Base-by-base conservation (phyloP, 2,329 filamentous ascomycete species). In the Verticillium nubilum region DNA sequence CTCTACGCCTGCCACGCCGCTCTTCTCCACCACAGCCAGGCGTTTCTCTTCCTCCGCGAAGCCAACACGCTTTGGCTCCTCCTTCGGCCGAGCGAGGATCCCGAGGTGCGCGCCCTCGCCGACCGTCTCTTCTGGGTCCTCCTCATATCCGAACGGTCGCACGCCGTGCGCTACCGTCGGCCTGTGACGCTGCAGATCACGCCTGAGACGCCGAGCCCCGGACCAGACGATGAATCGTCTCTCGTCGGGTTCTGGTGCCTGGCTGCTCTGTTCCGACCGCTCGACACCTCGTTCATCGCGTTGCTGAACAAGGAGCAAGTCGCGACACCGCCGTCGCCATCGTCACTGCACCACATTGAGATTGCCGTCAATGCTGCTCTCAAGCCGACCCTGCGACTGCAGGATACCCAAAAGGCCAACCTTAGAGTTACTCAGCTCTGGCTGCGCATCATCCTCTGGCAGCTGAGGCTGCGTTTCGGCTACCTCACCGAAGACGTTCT, bases 361-460 rank as follows among this genome's bases (percentile, higher is more conserved):
- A 64, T 67, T 0, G 66, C 66, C 7, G 68, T 78, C 25, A 74
- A 76, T 53, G 64, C 69, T 2, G 75, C 76, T 0, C 63, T 78
- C 6, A 68, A 71, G 15, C 67, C 73, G 13, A 66, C 67, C 0
- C 54, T 67, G 0, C 62, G 68, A 0, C 69, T 79, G 1, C 70
- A 73, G n/a, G 74, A 77, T 10, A 78, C 75, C 0, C 77, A 80
- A 63, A 75, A 77, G 37, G 74, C 77, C 5, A 79, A 79, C 58
- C 58, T 80, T 17, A 63, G 72, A 2, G 72, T 79, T 17, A 80
- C 77, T 0, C 76, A 79, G 59, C 72, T 78, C 0, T 80, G 78
- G 77, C 65, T 80, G 13, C 70, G 75, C 3, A 71, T 78, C 61
- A 74, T 79, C 4, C 69, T 79, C 2, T 80, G 77, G 77, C 75